A percentile compares a stretch with the other conserved stretches of the same genome.
Conservation (phyloP, 228 moss, liverwort and hornwort species). For the Sphagnum magellanicum region DNA sequence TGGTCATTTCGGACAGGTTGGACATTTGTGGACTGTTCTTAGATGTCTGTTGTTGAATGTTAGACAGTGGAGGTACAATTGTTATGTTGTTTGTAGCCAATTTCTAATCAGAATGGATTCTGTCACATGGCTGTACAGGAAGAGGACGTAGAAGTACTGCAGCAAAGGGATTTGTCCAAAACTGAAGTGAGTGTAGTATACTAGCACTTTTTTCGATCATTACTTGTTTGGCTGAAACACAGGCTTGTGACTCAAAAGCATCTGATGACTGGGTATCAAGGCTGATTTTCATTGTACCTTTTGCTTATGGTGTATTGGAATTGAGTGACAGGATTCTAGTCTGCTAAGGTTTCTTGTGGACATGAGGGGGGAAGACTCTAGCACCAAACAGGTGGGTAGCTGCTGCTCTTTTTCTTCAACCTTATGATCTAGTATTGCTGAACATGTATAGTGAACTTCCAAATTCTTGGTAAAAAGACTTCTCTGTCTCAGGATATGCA, state of each 20-base stretch:
- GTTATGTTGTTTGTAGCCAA: no score
- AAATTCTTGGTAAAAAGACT: no score
- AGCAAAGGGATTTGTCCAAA: constrained; percentile 69
- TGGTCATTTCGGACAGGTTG: no score
- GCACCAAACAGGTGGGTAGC: constrained; percentile 74
- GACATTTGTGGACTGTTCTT: no score
- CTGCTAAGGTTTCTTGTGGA: constrained; percentile 91
- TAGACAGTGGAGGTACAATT: neutral
- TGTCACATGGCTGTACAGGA: constrained; percentile 41
- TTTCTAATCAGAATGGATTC: no score
- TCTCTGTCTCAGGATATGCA: no score
- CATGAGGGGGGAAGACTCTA: constrained; percentile 97
- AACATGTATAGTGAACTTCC: no score
- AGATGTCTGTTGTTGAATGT: no score
- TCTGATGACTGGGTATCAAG: neutral
- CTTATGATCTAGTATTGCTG: no score
- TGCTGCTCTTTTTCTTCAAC: neutral
- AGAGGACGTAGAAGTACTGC: constrained; percentile 72
- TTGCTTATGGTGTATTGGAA: neutral
- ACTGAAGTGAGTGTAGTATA: constrained; percentile 11
- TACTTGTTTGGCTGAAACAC: no score
- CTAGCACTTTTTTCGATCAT: no score
- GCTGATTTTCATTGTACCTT: neutral
- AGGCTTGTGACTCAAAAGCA: neutral
- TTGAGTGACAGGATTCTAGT: constrained; percentile 61